Evolutionary conservation across 2,329 filamentous ascomycete genomes (phyloP), one percentile per base, ranked within the genome.

Genomic region (Colletotrichum zoysiae): DNA sequence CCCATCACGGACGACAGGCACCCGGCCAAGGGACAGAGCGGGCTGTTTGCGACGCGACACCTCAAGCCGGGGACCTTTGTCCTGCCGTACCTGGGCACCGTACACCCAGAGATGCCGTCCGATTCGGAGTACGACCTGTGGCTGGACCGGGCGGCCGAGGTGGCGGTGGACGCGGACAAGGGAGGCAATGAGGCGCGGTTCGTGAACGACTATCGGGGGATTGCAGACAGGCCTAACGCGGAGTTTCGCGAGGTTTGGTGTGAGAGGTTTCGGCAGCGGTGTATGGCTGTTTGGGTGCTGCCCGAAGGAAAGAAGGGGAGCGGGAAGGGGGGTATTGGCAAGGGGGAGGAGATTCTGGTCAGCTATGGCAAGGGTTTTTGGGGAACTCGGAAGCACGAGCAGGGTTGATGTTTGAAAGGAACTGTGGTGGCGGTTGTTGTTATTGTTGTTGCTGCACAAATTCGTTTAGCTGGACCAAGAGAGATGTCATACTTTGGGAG

Each of bases 311-410:
- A 81, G 81, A 81, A 66, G 50, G 65, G 67, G 46, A 76, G 73
- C 65, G 78, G 77, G 40, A 80, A 78, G 71, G 78, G 78, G 67
- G 81, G 85, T 1, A 86, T 91, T 38, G 84, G 77, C 60, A 90
- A 87, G 79, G 89, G 90, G 1, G 85, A 90, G 72, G 90, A 92
- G 83, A 88, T 92, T 65, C 77, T 91, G 63, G 88, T 92, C 16
- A 91, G 88, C 74, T 92, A 92, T 76, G 90, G 90, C 7, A 92
- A 90, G 78, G 90, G 90, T 0, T 92, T 92, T 74, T 92, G 90
- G 89, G 67, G 61, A n/a, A 23, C 23, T 30, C 42, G 64, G n/a
- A 59, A 30, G 63, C n/a, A 59, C 3, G 38, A 59, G 38, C 50
- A 30, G 23, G 20, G n/a, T 12, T 63, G 60, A 63, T 23, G 23